Evolutionary conservation across 2,329 filamentous ascomycete species (phyloP).

Genomic region (Alternaria viburni): DNA sequence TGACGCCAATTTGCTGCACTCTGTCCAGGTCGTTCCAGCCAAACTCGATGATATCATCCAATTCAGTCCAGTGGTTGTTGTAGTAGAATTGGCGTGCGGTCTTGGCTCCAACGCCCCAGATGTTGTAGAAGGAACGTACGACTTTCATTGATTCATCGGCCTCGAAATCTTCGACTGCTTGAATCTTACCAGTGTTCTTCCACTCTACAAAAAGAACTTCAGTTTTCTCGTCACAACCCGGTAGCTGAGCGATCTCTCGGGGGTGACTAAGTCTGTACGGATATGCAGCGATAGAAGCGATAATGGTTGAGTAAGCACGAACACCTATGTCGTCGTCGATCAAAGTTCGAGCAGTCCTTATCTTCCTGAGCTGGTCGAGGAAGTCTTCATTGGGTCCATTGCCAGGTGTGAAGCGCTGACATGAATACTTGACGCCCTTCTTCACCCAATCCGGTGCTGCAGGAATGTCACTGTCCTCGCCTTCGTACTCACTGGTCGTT

Average conservation of each 20-base stretch:
- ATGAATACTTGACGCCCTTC: conserved; percentile 73
- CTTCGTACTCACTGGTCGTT: conserved; percentile 81
- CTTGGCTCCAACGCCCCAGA: conserved; percentile 89
- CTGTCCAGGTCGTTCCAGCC: conserved; percentile 78
- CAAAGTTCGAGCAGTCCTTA: conserved; percentile 73
- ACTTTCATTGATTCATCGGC: conserved; percentile 68
- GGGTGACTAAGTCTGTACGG: conserved; percentile 62
- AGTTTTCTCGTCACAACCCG: conserved; percentile 82
- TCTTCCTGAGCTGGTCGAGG: conserved; percentile 74
- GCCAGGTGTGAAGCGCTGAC: conserved; percentile 75
- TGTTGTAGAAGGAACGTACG: conserved; percentile 76
- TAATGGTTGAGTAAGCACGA: conserved; percentile 84
- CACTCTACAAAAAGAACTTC: conserved; percentile 80
- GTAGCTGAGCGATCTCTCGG: conserved; percentile 61
- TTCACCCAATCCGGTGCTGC: conserved; percentile 73
- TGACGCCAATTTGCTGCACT: conserved; percentile 91
- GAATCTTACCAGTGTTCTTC: conserved; percentile 65
- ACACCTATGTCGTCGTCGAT: conserved; percentile 79
- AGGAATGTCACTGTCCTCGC: conserved; percentile 61
- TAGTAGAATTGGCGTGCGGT: conserved; percentile 84
- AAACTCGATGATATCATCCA: conserved; percentile 84
- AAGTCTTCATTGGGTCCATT: conserved; percentile 77
- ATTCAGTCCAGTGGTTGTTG: conserved; percentile 75
- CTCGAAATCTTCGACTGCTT: conserved; percentile 69
- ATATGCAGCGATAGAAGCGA: conserved; percentile 83